These are phyloP conservation scores for Venustampulla echinocandica DNA, from an alignment of 495 filamentous ascomycete species.

Conservation along the genomic window DNA sequence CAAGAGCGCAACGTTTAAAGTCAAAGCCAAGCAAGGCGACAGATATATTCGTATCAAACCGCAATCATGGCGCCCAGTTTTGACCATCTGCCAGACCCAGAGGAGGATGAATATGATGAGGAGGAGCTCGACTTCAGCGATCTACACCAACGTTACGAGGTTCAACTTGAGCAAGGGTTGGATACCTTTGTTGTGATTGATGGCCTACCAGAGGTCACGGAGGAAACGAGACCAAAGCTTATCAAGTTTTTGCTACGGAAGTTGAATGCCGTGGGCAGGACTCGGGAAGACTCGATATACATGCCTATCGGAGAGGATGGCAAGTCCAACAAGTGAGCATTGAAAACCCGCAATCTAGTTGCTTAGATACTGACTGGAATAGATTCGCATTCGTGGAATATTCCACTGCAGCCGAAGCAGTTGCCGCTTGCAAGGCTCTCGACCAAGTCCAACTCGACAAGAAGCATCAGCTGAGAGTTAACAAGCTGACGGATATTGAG, in stretches of 20 bases:
- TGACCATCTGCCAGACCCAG: constrained; percentile 60
- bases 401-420: constrained; percentile 81
- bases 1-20: not conserved
- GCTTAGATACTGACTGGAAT: not conserved
- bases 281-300: constrained; percentile 75
- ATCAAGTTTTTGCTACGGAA: constrained; percentile 91
- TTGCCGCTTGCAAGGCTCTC: constrained; percentile 76
- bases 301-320: constrained; percentile 85
- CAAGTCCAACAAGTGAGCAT: constrained; percentile 69
- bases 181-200: constrained; percentile 94
- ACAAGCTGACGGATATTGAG: constrained; percentile 97
- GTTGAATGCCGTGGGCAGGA: constrained; percentile 73
- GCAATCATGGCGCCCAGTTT: constrained; percentile 51
- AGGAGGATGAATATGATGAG: constrained; percentile 82
- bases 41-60: constrained; percentile 9
- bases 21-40: constrained; percentile 2
- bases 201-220: constrained; percentile 76
- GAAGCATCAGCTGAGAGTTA: constrained; percentile 88
- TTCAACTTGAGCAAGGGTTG: constrained; percentile 88
- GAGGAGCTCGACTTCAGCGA: constrained; percentile 94
- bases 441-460: constrained; percentile 82
- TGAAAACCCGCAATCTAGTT: not conserved
- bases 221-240: constrained; percentile 79
- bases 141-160: constrained; percentile 84
- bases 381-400: constrained; percentile 96